Evolutionary conservation across 176 grass and related monocot genomes (phyloP).

Genomic region (Ananas comosus): DNA sequence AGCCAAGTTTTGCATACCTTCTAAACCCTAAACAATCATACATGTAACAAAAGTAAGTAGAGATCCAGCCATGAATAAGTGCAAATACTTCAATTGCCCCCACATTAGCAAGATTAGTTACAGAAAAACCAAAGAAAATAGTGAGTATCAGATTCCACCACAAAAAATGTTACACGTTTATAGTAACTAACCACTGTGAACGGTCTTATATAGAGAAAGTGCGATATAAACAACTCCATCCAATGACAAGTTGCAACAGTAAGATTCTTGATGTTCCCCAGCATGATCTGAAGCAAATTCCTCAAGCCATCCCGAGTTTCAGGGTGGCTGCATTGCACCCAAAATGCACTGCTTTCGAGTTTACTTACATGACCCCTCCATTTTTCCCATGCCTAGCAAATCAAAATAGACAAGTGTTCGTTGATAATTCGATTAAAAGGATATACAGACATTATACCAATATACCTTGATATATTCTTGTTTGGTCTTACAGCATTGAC

Average conservation of each 20-base stretch:
- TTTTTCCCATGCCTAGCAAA: conserved; percentile 75
- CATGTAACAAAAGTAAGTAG: not conserved
- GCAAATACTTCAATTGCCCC: no score
- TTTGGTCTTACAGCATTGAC: conserved; percentile 76
- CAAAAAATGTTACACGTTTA: not conserved
- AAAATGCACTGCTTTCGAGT: conserved; percentile 79
- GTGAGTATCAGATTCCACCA: not conserved
- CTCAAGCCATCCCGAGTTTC: conserved; percentile 83
- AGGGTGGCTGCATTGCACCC: conserved; percentile 80
- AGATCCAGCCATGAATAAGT: no score
- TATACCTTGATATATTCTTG: conserved; percentile 96
- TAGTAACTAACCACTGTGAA: conserved; percentile 50
- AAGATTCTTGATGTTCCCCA: conserved; percentile 71
- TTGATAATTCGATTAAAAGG: conserved; percentile 23
- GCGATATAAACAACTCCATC: conserved; percentile 87
- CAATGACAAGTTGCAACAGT: conserved; percentile 69
- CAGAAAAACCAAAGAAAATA: not conserved
- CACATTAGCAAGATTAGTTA: not conserved
- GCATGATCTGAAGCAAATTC: conserved; percentile 91
- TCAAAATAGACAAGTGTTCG: conserved; percentile 19
- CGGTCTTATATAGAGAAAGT: conserved; percentile 86
- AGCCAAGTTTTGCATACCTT: conserved; percentile 74
- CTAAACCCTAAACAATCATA: conserved; percentile 61
- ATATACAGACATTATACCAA: conserved; percentile 11
- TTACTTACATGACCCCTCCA: conserved; percentile 83